These are phyloP conservation scores for Polytrichum formosum DNA, from an alignment of 225 moss, liverwort and hornwort species.

Conservation along the genomic window DNA sequence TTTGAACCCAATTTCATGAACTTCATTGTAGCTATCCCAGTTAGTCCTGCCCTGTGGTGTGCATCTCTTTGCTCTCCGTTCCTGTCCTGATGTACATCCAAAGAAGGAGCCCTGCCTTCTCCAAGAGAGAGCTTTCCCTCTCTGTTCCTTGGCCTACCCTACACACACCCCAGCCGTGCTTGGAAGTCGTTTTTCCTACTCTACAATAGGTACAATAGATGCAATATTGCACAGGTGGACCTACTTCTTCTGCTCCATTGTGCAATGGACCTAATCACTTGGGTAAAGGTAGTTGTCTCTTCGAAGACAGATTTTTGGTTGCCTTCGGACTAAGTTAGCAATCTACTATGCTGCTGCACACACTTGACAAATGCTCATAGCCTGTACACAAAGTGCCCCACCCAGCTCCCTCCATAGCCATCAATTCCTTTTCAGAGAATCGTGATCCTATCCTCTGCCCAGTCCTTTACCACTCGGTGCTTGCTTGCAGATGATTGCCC, in stretches of 20 bases:
- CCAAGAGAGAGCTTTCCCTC: not conserved
- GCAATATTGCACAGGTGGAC: not conserved
- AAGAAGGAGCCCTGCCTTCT: not conserved
- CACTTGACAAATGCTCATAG: not conserved
- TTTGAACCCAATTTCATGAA: slow-evolving; percentile 65
- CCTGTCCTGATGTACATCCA: not conserved
- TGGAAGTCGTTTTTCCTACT: not conserved
- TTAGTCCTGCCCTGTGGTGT: slow-evolving; percentile 22
- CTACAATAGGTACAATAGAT: not conserved
- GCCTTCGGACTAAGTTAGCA: not conserved
- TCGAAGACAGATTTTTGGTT: too few species aligned
- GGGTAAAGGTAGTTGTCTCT: too few species aligned
- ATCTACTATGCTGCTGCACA: not conserved
- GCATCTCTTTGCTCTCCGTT: slow-evolving; percentile 1
- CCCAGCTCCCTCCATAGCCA: not conserved
- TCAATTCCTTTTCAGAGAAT: not conserved
- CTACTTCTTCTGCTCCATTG: not conserved
- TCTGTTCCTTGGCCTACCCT: not conserved
- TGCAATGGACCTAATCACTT: too few species aligned
- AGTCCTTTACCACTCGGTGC: too few species aligned
- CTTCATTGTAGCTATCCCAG: slow-evolving; percentile 44
- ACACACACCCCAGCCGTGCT: not conserved
- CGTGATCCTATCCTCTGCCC: too few species aligned
- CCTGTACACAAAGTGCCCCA: not conserved
- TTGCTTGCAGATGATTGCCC: too few species aligned